These are phyloP conservation scores for Nicotiana rustica DNA, from an alignment of 305 asterid species.

Conservation along the genomic window DNA sequence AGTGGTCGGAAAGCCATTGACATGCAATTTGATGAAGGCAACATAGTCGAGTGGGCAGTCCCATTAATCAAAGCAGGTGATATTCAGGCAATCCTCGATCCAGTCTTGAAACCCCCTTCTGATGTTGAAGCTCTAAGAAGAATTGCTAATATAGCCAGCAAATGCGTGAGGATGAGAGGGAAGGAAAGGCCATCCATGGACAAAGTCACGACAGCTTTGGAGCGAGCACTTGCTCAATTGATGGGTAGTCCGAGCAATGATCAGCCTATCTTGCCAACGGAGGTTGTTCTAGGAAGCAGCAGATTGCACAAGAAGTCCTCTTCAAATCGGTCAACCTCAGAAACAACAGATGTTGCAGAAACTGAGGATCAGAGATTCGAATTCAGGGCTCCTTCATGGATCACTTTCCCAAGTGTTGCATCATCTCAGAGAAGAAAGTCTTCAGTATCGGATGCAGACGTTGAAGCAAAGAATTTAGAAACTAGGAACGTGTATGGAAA, in stretches of 20 bases:
- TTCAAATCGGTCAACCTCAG: slow-evolving; percentile 70
- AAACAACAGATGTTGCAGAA: slow-evolving; percentile 67
- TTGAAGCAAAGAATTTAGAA: slow-evolving; percentile 67
- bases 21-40: slow-evolving; percentile 80
- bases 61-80: slow-evolving; percentile 74
- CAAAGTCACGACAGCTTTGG: slow-evolving; percentile 77
- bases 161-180: slow-evolving; percentile 88
- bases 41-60: slow-evolving; percentile 86
- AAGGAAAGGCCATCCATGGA: slow-evolving; percentile 91
- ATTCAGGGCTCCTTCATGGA: slow-evolving; percentile 89
- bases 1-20: slow-evolving; percentile 81
- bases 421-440: slow-evolving; percentile 88
- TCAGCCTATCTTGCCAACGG: slow-evolving; percentile 88
- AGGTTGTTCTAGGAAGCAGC: slow-evolving; percentile 87
- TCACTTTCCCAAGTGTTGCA: slow-evolving; percentile 86
- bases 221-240: slow-evolving; percentile 73
- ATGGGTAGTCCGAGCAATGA: slow-evolving; percentile 90
- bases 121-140: slow-evolving; percentile 68
- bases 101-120: slow-evolving; percentile 58
- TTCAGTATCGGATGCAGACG: slow-evolving; percentile 77
- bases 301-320: slow-evolving; percentile 83
- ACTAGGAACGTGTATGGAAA: slow-evolving; percentile 45
- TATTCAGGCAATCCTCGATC: slow-evolving; percentile 63
- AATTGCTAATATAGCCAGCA: slow-evolving; percentile 73
- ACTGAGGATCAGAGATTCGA: slow-evolving; percentile 74